Percentiles rank a stretch among this genome's conserved stretches.
Evolutionary conservation across 2,329 filamentous ascomycete genomes (phyloP).

Genomic region (Ambrosiella xylebori): DNA sequence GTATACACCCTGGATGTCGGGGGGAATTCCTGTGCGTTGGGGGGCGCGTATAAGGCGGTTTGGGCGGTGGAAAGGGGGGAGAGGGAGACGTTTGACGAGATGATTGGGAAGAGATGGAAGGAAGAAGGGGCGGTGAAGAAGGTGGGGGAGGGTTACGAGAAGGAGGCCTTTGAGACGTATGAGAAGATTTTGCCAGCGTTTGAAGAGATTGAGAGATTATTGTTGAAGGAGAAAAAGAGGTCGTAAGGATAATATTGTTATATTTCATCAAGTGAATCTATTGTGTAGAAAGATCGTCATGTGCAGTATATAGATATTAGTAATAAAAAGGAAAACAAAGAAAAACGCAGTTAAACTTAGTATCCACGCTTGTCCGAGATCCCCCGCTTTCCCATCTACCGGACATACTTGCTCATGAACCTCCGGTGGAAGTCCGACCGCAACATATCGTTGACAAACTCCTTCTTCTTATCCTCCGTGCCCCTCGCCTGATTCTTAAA

Average conservation of each 20-base stretch:
- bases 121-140: constrained; percentile 70
- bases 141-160: constrained; percentile 65
- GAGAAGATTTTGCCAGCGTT: constrained; percentile 61
- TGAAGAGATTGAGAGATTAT: constrained; percentile 52
- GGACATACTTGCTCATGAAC: constrained; percentile 66
- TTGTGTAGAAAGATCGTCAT: not conserved
- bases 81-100: constrained; percentile 69
- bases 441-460: constrained; percentile 93
- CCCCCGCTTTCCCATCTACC: constrained; percentile 21
- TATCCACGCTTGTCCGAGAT: not conserved
- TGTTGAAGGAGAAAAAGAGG: constrained; percentile 21
- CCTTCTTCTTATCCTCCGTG: constrained; percentile 84
- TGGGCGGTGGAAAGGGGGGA: constrained; percentile 63
- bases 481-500: constrained; percentile 98
- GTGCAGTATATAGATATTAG: not conserved
- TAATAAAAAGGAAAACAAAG: constrained; percentile 8
- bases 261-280: not conserved
- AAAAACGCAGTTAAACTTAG: constrained; percentile 11
- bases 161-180: constrained; percentile 60
- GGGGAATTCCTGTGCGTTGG: constrained; percentile 84
- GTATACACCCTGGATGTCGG: constrained; percentile 90
- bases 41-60: constrained; percentile 87
- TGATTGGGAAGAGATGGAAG: constrained; percentile 70
- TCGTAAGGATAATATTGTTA: not conserved
- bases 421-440: constrained; percentile 94